phyloP scores from a whole-genome alignment of 345 rosid genomes.

The Melaleuca alternifolia region DNA sequence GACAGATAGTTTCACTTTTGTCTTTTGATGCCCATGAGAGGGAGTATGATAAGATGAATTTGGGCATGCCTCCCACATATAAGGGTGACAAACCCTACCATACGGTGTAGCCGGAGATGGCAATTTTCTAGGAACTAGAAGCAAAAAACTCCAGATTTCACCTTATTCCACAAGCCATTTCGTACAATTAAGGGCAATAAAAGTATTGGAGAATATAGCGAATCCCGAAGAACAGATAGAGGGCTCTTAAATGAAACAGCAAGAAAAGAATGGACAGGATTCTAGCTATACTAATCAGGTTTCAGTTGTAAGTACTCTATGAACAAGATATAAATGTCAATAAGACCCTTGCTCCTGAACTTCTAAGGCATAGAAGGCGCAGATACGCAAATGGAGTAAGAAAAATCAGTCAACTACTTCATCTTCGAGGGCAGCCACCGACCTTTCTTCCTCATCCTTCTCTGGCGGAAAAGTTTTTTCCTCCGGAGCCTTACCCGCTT shows the following conservation, averaged over 20 bases:
- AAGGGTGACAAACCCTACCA: neutral
- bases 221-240: neutral
- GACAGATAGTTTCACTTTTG: neutral
- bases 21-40: neutral
- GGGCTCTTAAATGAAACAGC: neutral
- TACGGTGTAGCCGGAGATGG: neutral
- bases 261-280: neutral
- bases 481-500: constrained; percentile 81
- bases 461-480: constrained; percentile 63
- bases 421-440: constrained; percentile 91
- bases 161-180: neutral
- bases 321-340: neutral
- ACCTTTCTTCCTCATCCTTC: constrained; percentile 87
- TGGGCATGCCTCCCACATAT: neutral
- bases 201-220: neutral
- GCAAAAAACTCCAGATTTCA: neutral
- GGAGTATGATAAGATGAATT: neutral
- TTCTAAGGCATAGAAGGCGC: neutral
- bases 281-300: neutral
- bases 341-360: neutral
- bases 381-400: constrained; percentile 8
- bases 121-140: neutral
- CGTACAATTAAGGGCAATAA: neutral
- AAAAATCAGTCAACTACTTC: constrained; percentile 73
- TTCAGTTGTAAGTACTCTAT: neutral